Base-by-base conservation (phyloP, 805 yeast species). In the Wickerhamiella cacticola region DNA sequence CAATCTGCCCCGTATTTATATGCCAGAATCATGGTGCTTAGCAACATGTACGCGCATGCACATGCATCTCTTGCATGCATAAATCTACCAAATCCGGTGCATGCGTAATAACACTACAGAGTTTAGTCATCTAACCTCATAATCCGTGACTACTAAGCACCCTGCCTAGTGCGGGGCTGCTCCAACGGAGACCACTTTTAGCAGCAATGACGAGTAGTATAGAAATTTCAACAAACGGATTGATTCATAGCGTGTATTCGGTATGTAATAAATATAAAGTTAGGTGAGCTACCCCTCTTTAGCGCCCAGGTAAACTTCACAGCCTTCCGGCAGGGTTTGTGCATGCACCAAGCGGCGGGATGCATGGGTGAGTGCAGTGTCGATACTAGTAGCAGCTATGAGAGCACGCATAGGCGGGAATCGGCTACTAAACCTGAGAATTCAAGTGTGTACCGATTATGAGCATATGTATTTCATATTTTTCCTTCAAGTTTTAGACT, bases 111-210 rank as follows among this genome's bases (percentile, higher is more conserved):
- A 34, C 39, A 8, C 39, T n/a, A 36, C 41, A 3, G 18, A 8
- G 5, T 4, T 36, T 36, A 31, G 25, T 36, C 41, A 36, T 36
- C 26, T 19, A 36, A 36, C 41, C 41, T 36, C 41, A 36, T 22
- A 21, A 19, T 12, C 25, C 41, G 41, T 36, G 41, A 36, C 25
- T 13, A 19, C 26, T 22, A 36, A 19, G 24, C 41, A 12, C 12
- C n/a, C 41, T 12, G 5, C 13, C 24, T 7, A 21, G 41, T 36
- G 41, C 41, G 41, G 41, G 41, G n/a, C n/a, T n/a, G n/a, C n/a
- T n/a, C n/a, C n/a, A n/a, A n/a, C n/a, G n/a, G 41, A 36, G 21
- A 6, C 6, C 41, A n/a, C 36, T n/a, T n/a, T n/a, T n/a, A n/a
- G n/a, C n/a, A n/a, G n/a, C n/a, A n/a, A n/a, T n/a, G n/a, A n/a